These are phyloP conservation scores for Pyronema omphalodes DNA, from an alignment of 495 filamentous ascomycete genomes.

Conservation along the genomic window DNA sequence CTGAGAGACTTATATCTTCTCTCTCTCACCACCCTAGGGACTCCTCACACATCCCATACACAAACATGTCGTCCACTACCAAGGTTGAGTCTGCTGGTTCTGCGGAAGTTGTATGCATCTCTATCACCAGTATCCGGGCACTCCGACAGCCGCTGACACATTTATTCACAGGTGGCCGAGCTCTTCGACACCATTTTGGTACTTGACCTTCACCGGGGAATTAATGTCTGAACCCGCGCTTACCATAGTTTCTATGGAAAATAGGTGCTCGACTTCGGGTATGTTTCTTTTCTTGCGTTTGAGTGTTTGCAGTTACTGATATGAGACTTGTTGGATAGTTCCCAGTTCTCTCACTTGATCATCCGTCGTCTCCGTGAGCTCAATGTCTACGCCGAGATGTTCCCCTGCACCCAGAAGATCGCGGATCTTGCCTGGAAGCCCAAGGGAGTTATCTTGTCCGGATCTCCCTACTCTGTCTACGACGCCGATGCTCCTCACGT, in stretches of 20 bases:
- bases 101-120: constrained; percentile 18
- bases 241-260: not conserved
- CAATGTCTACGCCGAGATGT: constrained; percentile 79
- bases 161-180: constrained; percentile 15
- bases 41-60: not conserved
- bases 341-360: constrained; percentile 57
- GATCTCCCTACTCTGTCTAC: constrained; percentile 61
- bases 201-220: constrained; percentile 1
- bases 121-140: too few relatives aligned
- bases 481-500: constrained; percentile 53
- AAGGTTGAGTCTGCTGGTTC: constrained; percentile 14
- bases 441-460: constrained; percentile 63
- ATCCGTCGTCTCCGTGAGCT: constrained; percentile 57
- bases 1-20: not conserved
- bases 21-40: constrained; percentile 8
- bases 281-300: constrained; percentile 6
- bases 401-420: constrained; percentile 79
- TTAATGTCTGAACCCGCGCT: not conserved
- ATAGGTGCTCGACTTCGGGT: constrained; percentile 25
- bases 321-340: constrained; percentile 16
- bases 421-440: constrained; percentile 61
- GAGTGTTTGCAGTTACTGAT: constrained; percentile 1
- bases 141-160: too few relatives aligned
- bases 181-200: constrained; percentile 24
- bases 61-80: not conserved